Evolutionary conservation across 148 eudicot genomes (phyloP).

Genomic region (Fallopia convolvulus): DNA sequence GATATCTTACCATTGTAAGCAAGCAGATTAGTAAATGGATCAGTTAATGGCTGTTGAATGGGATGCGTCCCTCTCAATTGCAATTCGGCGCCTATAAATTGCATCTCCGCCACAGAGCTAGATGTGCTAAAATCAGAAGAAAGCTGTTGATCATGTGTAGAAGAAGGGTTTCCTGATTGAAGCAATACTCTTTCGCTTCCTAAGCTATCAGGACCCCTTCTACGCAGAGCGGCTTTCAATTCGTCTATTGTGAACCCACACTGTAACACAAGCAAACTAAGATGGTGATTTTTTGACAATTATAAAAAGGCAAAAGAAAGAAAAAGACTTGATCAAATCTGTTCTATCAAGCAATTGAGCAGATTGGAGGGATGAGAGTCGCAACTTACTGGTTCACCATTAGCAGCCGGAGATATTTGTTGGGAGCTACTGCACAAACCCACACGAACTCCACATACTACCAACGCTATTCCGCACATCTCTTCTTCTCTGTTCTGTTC

Average conservation of each 20-base stretch:
- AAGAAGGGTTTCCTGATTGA: slow-evolving; percentile 15
- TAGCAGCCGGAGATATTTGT: slow-evolving; percentile 16
- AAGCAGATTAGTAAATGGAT: slow-evolving; percentile 65
- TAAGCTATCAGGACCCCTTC: slow-evolving; percentile 91
- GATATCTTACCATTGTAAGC: slow-evolving; percentile 65
- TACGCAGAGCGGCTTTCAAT: slow-evolving; percentile 51
- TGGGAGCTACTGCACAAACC: slow-evolving; percentile 21
- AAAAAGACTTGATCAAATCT: background rate
- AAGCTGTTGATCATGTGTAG: slow-evolving; percentile 16
- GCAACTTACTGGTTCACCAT: slow-evolving; percentile 35
- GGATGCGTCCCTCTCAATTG: slow-evolving; percentile 73
- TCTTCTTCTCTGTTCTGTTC: background rate
- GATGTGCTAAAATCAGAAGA: slow-evolving; percentile 14
- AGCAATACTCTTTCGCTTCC: slow-evolving; percentile 45
- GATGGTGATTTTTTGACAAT: background rate
- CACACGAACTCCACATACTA: slow-evolving; percentile 50
- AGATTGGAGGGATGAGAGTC: background rate
- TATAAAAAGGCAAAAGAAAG: background rate
- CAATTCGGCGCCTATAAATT: slow-evolving; percentile 68
- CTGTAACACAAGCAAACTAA: slow-evolving; percentile 15
- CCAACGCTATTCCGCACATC: slow-evolving; percentile 88
- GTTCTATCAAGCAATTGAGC: background rate
- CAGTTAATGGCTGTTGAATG: slow-evolving; percentile 65
- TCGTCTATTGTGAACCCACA: slow-evolving; percentile 37
- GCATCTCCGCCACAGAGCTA: slow-evolving; percentile 33